Evolutionary conservation across 345 rosid genomes (phyloP), one percentile per base, ranked within the genome.

Genomic region (Trapa bicornis): DNA sequence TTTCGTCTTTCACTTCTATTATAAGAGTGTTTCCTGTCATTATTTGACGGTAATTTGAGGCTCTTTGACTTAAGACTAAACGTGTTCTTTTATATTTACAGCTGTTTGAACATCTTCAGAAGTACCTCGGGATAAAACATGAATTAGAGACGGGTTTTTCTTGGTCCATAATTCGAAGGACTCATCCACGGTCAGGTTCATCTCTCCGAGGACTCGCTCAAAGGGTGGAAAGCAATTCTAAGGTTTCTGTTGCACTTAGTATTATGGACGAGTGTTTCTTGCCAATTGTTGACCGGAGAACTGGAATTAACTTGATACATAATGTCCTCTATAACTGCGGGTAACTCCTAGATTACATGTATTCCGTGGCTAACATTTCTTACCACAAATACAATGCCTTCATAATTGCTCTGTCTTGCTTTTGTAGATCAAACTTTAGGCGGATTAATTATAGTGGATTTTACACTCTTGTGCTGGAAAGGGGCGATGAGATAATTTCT

Each of bases 241-340:
- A 87, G 82, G 83, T 86, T 57, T 91, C 96, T 42, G 83, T 89
- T 69, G 95, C 96, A 3, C 74, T 83, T 67, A 73, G 78, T 47
- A 76, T 92, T 61, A 89, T 92, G 98, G 92, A 92, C 75, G 98
- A 89, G 78, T 92, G 98, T 80, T 92, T 89, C 80, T 75, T 85
- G 70, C 98, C 98, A 52, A 87, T 89, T 66, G 75, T 79, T 77
- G 95, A 92, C 76, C 74, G 85, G 66, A 83, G 92, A 75, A 92
- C 96, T 85, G 85, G 89, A 64, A 79, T 87, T 77, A 89, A 89
- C 82, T 70, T 87, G 67, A 80, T 92, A 60, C 89, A 76, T 41
- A 89, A 89, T 73, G 87, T 89, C 74, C 83, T 89, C 66, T 89
- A 87, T 65, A 92, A 86, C 73, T 82, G 83, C 43, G 88, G 98